Conservation (phyloP, 2,329 filamentous ascomycete genomes). For the Dactylellina sp. region DNA sequence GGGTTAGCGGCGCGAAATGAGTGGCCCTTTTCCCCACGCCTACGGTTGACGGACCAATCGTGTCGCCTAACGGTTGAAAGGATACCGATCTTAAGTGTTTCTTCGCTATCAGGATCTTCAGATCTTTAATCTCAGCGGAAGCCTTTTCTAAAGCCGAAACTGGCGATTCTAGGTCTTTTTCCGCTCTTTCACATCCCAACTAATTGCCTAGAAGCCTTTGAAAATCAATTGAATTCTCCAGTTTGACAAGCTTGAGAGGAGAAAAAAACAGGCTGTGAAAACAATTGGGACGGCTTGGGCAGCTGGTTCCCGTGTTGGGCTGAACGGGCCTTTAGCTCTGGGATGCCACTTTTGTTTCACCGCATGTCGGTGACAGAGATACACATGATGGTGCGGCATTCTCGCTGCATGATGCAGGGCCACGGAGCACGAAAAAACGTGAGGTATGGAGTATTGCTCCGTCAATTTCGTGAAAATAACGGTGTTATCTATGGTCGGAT, state of each 20-base stretch:
- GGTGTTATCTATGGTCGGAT: background rate
- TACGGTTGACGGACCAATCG: conserved; percentile 45
- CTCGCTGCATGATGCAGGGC: background rate
- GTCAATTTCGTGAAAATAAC: conserved; percentile 19
- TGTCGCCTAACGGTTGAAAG: conserved; percentile 19
- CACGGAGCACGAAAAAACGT: background rate
- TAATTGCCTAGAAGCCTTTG: background rate
- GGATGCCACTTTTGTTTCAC: too few relatives aligned
- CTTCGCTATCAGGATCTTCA: conserved; percentile 37
- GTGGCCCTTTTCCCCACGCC: conserved; percentile 45
- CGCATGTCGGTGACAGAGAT: too few relatives aligned
- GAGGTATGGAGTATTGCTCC: conserved; percentile 1
- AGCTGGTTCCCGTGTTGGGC: too few relatives aligned
- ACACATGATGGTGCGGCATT: background rate
- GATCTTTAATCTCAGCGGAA: conserved; percentile 23
- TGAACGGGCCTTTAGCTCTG: too few relatives aligned
- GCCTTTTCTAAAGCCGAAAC: background rate
- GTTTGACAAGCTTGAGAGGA: too few relatives aligned
- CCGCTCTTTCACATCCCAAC: background rate
- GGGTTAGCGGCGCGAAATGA: conserved; percentile 49
- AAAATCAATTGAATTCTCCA: too few relatives aligned
- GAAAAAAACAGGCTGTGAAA: too few relatives aligned
- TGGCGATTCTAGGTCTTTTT: too few relatives aligned
- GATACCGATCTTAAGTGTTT: background rate
- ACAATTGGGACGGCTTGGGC: too few relatives aligned